Conservation (phyloP, 2,329 filamentous ascomycete genomes). For the Ambrosiella xylebori region DNA sequence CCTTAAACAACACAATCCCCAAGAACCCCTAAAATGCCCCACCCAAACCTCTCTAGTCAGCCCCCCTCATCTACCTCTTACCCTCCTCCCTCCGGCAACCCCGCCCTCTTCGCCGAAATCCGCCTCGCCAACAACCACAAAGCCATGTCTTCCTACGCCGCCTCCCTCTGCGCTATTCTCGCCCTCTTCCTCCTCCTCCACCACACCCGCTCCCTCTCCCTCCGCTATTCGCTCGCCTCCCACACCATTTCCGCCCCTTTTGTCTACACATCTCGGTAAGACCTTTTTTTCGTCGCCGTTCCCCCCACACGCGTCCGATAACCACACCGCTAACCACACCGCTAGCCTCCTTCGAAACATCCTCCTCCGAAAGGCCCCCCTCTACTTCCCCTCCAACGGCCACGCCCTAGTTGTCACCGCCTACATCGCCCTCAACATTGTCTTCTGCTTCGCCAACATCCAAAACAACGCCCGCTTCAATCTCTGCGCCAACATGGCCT, state of each 20-base stretch:
- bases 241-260: slow-evolving; percentile 27
- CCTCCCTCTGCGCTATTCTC: slow-evolving; percentile 11
- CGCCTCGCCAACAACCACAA: neutral
- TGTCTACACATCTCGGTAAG: slow-evolving; percentile 15
- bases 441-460: slow-evolving; percentile 20
- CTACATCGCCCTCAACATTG: slow-evolving; percentile 22
- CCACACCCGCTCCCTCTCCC: slow-evolving; percentile 14
- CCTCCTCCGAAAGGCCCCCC: slow-evolving; percentile 1
- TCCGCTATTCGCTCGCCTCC: slow-evolving; percentile 38
- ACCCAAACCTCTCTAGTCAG: neutral
- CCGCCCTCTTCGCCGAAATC: neutral
- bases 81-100: neutral
- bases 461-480: slow-evolving; percentile 18
- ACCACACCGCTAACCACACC: neutral
- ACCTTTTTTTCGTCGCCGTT: neutral
- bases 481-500: slow-evolving; percentile 21
- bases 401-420: slow-evolving; percentile 18
- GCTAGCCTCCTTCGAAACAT: neutral
- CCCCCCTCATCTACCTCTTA: neutral
- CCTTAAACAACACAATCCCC: neutral
- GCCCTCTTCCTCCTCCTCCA: slow-evolving; percentile 12
- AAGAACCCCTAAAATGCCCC: neutral
- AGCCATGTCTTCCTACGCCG: slow-evolving; percentile 13
- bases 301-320: too few species aligned
- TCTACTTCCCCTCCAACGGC: slow-evolving; percentile 14